Base-by-base conservation (phyloP, 768 basidiomycete genomes). In the Tubosaeta sp. region DNA sequence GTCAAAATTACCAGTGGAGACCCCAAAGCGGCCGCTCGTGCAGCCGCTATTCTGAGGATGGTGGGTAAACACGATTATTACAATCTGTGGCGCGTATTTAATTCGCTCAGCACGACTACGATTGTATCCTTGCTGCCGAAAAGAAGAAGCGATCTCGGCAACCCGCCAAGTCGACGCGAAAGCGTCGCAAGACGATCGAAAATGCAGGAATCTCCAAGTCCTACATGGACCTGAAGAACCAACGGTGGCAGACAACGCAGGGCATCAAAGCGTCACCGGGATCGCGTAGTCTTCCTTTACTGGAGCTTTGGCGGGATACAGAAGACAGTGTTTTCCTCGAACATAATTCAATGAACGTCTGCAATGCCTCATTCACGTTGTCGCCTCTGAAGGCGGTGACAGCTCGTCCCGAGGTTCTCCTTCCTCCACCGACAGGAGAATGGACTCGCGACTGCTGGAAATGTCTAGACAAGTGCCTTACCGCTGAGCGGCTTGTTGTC, bases 31-130 rank as follows among this genome's bases (percentile, higher is more conserved):
- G 94, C 94, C 41, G 94, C 93, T 2, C 74, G 90, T 43, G 94
- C 93, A n/a, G 93, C 90, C 30, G 94, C 94, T 0, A 94, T 96
- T 52, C 73, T 96, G 59, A 92, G 88, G 68, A 79, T 90, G 76
- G 91, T 90, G 44, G n/a, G 81, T 66, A 12, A 40, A 47, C 6
- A 12, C 18, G 3, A 46, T 35, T 32, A 46, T 35, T 32, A 27
- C 24, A 18, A 14, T 12, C 13, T 27, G 11, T 12, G 10, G 13
- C 6, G 16, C 14, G 4, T 43, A 27, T 48, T 43, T 14, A 18
- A 11, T 49, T 21, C 13, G 22, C 16, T 50, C n/a, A 91, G 86
- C 86, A 94, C 59, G 86, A 94, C 68, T 88, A 90, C 58, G 92
- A 94, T 59, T 87, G 90, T 61, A 81, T 87, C 70, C 52, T 70